Evolutionary conservation across 2,329 filamentous ascomycete genomes (phyloP), one percentile per base, ranked within the genome.

Genomic region (Pestalotiopsis sp.): DNA sequence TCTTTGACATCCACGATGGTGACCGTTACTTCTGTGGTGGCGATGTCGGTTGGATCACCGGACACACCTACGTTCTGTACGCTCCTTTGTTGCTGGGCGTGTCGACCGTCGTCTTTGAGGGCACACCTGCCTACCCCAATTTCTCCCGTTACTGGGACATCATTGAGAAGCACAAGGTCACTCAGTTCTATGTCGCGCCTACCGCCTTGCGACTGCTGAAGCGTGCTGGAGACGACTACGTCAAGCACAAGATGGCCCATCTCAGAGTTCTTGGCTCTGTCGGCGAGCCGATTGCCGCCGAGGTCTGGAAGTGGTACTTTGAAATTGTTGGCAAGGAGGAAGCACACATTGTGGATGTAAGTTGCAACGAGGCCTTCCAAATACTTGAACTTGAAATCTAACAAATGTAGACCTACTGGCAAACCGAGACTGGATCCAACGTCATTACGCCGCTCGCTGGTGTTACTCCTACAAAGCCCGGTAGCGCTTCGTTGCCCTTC

Each of bases 291-390:
- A 99, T 99, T 75, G 95, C 96, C 20, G 93, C 95, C 24, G 96
- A 99, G 81, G 92, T 99, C 68, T 99, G 96, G 96, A 98, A 98
- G 84, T 99, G 96, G 96, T 99, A 98, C 83, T 95, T 94, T 79
- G 94, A 98, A 81, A 88, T 92, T 73, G 94, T 99, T 65, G 96
- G 96, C 77, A 97, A 94, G 86, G 91, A 95, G 81, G 91, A 97
- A 80, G 92, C 93, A 62, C 96, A 99, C 77, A 86, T 99, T 79
- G 91, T 98, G 66, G 96, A 99, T 80, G 94, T 97, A 85, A 88
- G 94, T 88, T 66, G 61, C 56, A 9, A 22, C 22, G 22, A 59
- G 55, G n/a, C 20, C 48, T 62, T 58, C 48, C 58, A 1, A 30
- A 39, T 40, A 4, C 39, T 10, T 35, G 52, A 22, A 13, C 13